Conservation (phyloP, 805 yeast genomes). For the Candida insectorum region DNA sequence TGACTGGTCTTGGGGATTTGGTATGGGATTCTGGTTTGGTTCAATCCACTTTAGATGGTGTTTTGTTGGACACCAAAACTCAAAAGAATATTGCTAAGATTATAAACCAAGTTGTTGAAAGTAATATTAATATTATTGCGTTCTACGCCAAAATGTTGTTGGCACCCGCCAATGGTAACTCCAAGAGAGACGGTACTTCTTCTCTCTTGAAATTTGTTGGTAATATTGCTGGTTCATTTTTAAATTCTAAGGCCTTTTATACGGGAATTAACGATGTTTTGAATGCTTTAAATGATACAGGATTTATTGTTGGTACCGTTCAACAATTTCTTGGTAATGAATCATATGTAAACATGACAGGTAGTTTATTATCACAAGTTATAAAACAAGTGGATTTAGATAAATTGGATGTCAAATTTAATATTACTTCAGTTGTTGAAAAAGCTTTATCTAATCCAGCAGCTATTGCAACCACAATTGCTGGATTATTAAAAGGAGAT, state of each 20-base stretch:
- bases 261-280: constrained; percentile 23
- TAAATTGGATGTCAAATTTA: constrained; percentile 13
- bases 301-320: constrained; percentile 33
- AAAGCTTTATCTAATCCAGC: constrained; percentile 19
- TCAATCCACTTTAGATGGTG: constrained; percentile 31
- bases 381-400: constrained; percentile 20
- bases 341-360: constrained; percentile 35
- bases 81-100: constrained; percentile 31
- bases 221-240: constrained; percentile 25
- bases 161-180: constrained; percentile 15
- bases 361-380: constrained; percentile 25
- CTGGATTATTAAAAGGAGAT: constrained; percentile 12
- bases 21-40: constrained; percentile 34
- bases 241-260: constrained; percentile 25
- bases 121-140: constrained; percentile 25
- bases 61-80: constrained; percentile 30
- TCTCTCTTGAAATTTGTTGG: constrained; percentile 23
- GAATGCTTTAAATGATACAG: constrained; percentile 39
- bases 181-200: constrained; percentile 15
- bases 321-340: constrained; percentile 33
- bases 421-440: constrained; percentile 23
- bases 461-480: constrained; percentile 19
- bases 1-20: constrained; percentile 19
- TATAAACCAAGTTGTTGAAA: constrained; percentile 26
- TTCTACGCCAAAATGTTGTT: constrained; percentile 21